Evolutionary conservation across 306 rosid species (phyloP), one percentile per base, ranked within the genome.

Genomic region (Prinsepia uniflora): DNA sequence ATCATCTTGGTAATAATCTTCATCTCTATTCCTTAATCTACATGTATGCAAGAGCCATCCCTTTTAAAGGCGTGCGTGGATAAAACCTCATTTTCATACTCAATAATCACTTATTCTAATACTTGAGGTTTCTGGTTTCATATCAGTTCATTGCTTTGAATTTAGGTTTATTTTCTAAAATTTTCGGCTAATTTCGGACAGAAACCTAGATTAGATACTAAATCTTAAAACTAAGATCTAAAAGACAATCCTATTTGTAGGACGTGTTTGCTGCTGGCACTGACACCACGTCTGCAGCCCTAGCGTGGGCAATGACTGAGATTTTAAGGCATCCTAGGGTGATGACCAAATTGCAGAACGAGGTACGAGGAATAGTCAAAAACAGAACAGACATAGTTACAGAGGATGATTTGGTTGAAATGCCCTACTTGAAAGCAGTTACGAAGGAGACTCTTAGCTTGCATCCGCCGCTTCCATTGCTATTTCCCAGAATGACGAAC

Each of bases 1-100:
- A 0, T 83, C 43, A 63, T 85, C 65, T 19, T 76, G 77, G 90
- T 88, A 81, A 80, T 65, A 10, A 10, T 17, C 9, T 54, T 2
- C 30, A 14, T 7, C 46, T 24, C 13, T 13, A 10, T 52, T 10
- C 5, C 22, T n/a, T 5, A n/a, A 53, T 7, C 20, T 82, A 10
- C 7, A 1, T 68, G 41, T 47, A 12, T 47, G 52, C 14, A 13
- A 47, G 15, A 47, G 36, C 36, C 36, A 30, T 30, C 36, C 4
- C 4, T 30, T 30, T 30, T 30, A 30, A 30, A 1, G 36, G 3
- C 36, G 2, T 30, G 4, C 4, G 4, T 30, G 0, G 36, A 2
- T 2, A 30, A 30, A 30, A 30, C 36, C 36, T 30, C 4, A 30
- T 30, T 30, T 30, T 30, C 36, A 3, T 30, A 30, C 36, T 30